These are phyloP conservation scores for Heliophila coronopifolia DNA, from an alignment of 441 rosid species.

Conservation along the genomic window DNA sequence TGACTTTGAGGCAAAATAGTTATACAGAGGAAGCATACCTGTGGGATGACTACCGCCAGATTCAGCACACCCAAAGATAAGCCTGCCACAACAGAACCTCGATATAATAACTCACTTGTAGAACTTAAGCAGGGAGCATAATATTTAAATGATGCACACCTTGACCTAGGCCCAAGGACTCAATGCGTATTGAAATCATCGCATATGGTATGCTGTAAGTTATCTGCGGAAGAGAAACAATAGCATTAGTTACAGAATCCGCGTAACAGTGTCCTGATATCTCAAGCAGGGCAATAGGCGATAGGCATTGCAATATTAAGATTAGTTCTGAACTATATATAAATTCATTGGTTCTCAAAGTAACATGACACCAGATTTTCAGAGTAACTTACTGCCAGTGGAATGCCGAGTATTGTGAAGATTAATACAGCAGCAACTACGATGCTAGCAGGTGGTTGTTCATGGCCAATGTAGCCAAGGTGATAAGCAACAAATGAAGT, in stretches of 20 bases:
- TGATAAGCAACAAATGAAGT: slow-evolving; percentile 54
- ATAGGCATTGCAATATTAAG: background rate
- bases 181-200: slow-evolving; percentile 76
- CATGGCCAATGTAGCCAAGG: slow-evolving; percentile 47
- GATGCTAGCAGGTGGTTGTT: slow-evolving; percentile 63
- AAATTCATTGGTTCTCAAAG: background rate
- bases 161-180: slow-evolving; percentile 91
- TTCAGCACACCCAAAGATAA: slow-evolving; percentile 93
- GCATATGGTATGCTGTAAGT: slow-evolving; percentile 97
- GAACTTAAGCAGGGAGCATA: background rate
- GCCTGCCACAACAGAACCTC: slow-evolving; percentile 42
- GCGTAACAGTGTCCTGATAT: background rate
- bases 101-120: slow-evolving; percentile 19
- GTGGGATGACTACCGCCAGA: slow-evolving; percentile 90
- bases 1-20: background rate
- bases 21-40: too few relatives aligned
- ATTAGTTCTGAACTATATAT: background rate
- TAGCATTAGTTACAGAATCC: slow-evolving; percentile 15
- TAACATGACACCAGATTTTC: slow-evolving; percentile 5
- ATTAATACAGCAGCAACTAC: slow-evolving; percentile 54
- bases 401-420: slow-evolving; percentile 78
- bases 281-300: slow-evolving; percentile 5
- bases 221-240: slow-evolving; percentile 47
- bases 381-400: slow-evolving; percentile 71
- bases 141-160: slow-evolving; percentile 39